Base-by-base conservation (phyloP, 768 basidiomycete species). In the Suillus fuscotomentosus region DNA sequence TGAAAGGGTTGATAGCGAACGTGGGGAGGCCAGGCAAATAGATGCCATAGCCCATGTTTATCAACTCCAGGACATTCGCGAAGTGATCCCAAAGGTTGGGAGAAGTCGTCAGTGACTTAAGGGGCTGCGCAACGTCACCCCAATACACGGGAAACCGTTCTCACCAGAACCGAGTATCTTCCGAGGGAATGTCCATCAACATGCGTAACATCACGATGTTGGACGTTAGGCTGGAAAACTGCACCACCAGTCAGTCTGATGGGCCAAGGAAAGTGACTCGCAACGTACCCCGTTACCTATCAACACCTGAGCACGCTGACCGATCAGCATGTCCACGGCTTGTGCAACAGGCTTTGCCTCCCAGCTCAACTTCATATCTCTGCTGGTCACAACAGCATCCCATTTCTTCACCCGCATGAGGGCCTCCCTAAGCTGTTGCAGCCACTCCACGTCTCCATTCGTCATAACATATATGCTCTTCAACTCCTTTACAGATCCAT, bases 251-350 rank as follows among this genome's bases (percentile, higher is more conserved):
- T 53, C 36, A 22, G 39, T 9, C 22, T n/a, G 36, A 62, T 17
- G 5, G 14, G 36, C 31, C 36, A 6, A 60, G 17, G 15, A 60
- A 53, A 38, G 38, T 24, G 6, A 36, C 6, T 56, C 2, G 51
- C 17, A 43, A 83, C 87, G 67, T 70, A 88, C 88, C 63, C 89
- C 90, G 70, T 91, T 91, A 9, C 90, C 90, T 50, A 91, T 76
- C 65, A 91, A 85, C 63, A 86, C 79, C 68, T 88, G 83, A 1
- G 88, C 88, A 60, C 86, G 75, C 70, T 86, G 79, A 14, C 82
- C 89, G 48, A 90, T 82, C 67, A 87, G 78, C 88, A 90, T 90
- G 73, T 91, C 90, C 69, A 88, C 73, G 4, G 85, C 82, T 72
- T 88, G 86, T 24, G 81, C 76, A 13, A 88, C 81, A 13, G 82